A percentile compares a stretch with the other conserved stretches of the same genome.
These are phyloP conservation scores for Metschnikowia reukaufii DNA, from an alignment of 805 yeast genomes.

Conservation along the genomic window DNA sequence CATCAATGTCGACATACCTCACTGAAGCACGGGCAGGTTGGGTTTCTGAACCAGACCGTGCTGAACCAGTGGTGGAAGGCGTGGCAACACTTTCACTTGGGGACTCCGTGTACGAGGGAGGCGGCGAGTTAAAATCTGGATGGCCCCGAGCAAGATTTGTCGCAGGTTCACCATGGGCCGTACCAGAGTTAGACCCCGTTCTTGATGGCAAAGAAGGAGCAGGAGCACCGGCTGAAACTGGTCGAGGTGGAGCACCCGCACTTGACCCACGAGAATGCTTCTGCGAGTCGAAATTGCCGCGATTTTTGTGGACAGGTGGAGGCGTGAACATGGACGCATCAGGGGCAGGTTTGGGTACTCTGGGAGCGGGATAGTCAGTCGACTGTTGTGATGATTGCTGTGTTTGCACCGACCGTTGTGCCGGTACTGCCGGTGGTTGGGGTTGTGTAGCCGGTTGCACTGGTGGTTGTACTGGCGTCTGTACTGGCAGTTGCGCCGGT, in stretches of 20 bases:
- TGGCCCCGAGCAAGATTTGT: not conserved
- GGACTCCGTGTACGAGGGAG: constrained; percentile 5
- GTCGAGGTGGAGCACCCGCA: not conserved
- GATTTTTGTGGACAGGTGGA: constrained; percentile 38
- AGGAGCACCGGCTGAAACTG: not conserved
- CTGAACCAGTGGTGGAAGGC: not conserved
- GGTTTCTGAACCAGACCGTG: not conserved
- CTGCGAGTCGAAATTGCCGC: constrained; percentile 1
- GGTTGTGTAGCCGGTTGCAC: not conserved
- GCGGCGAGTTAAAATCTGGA: constrained; percentile 3
- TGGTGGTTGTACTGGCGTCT: not conserved
- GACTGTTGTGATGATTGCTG: not conserved
- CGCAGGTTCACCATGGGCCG: not conserved
- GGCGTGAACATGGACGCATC: constrained; percentile 42
- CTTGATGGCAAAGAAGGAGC: constrained; percentile 9
- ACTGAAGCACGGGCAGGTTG: constrained; percentile 10
- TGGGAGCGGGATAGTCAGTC: not conserved
- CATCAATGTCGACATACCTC: constrained; percentile 33
- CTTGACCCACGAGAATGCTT: not conserved
- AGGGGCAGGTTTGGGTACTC: constrained; percentile 26
- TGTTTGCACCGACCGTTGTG: too few relatives aligned
- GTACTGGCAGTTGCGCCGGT: not conserved
- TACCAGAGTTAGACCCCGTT: constrained; percentile 1
- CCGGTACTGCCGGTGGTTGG: too few relatives aligned
- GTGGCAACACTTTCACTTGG: not conserved